Base-by-base conservation (phyloP, 352 stramenopile genomes). In the Phytophthora europaea region DNA sequence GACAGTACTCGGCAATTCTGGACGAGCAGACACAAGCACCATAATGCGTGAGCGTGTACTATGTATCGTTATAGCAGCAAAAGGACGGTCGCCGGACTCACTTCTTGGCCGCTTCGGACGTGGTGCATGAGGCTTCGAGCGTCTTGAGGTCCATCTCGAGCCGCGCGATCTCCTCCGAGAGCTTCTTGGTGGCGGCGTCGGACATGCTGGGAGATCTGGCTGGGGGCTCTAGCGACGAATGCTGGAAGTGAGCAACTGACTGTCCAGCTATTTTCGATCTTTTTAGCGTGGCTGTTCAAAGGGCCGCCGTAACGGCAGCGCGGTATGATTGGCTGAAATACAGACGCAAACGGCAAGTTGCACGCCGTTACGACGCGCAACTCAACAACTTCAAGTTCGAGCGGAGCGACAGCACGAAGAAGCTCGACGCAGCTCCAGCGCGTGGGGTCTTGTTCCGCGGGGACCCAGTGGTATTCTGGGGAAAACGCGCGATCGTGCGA, bases 141-240 rank as follows among this genome's bases (percentile, higher is more conserved):
- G 85, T 92, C 83, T 93, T 92, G 64, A 94, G 82, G 70, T 94
- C 88, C 40, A 91, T 71, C 69, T 94, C 85, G 36, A 93, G 83
- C 20, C 85, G 85, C 67, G 90, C 83, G 48, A 94, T 89, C 75
- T 93, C 87, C 60, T 94, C 88, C 58, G 82, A 60, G 26, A 94
- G 84, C 81, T 94, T 94, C 83, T 94, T 94, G 47, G 82, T 79
- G 62, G 88, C 83, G 47, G 80, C 77, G 76, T 94, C 85, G 31
- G 82, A 78, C 81, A 88, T 88, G 18, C 3, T 64, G 40, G n/a
- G 9, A 16, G 18, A 9, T n/a, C 23, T 26, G 56, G 22, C 13
- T 45, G 38, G 38, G 38, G 1, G 38, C 38, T 20, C 15, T n/a
- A 47, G 38, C 15, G 38, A 16, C 15, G 38, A 47, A 16, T 47